Percentiles rank a stretch among this genome's conserved stretches.
Evolutionary conservation across 306 rosid genomes (phyloP).

Genomic region (Dicorynia guianensis): DNA sequence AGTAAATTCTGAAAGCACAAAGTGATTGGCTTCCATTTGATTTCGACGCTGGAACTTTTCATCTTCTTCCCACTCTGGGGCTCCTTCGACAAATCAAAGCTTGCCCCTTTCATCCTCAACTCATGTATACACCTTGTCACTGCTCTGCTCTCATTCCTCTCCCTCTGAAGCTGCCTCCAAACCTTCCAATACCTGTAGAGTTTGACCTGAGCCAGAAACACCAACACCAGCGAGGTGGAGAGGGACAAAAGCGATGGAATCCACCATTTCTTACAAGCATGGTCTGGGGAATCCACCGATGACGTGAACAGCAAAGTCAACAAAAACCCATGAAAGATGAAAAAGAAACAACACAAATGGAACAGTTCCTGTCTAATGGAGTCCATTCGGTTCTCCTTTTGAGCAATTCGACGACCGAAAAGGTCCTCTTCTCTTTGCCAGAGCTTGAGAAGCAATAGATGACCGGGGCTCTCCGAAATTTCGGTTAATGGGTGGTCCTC

Average conservation of each 20-base stretch:
- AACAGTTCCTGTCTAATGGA: conserved; percentile 65
- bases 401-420: conserved; percentile 56
- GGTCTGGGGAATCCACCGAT: conserved; percentile 34
- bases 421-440: conserved; percentile 89
- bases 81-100: conserved; percentile 82
- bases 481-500: conserved; percentile 87
- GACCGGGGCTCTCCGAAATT: conserved; percentile 82
- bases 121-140: conserved; percentile 74
- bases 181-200: conserved; percentile 74
- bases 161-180: conserved; percentile 62
- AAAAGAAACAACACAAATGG: conserved; percentile 71
- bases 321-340: conserved; percentile 74
- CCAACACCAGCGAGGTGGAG: conserved; percentile 65
- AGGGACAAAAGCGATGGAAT: conserved; percentile 59
- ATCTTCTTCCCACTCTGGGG: conserved; percentile 66
- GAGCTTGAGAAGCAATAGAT: conserved; percentile 81
- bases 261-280: conserved; percentile 81
- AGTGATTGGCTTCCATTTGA: conserved; percentile 75
- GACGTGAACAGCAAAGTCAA: conserved; percentile 74
- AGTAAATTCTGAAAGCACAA: conserved; percentile 58
- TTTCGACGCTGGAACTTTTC: conserved; percentile 95
- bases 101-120: conserved; percentile 90
- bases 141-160: conserved; percentile 58
- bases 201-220: conserved; percentile 62
- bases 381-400: conserved; percentile 65